Evolutionary conservation across 768 basidiomycete species (phyloP).

Genomic region (Suillus bovinus): DNA sequence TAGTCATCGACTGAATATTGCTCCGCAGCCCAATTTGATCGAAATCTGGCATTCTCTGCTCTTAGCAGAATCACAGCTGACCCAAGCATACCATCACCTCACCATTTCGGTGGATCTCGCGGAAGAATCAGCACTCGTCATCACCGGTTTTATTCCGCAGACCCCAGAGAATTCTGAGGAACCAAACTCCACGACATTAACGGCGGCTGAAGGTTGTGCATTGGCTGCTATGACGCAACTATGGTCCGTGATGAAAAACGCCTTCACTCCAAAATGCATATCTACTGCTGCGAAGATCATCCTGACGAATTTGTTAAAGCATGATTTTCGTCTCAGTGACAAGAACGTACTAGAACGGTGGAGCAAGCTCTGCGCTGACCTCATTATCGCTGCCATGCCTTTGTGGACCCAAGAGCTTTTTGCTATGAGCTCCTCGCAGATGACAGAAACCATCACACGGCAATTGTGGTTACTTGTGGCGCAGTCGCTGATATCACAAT

Average conservation of each 20-base stretch:
- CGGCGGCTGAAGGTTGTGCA: constrained; percentile 34
- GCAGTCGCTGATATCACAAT: constrained; percentile 28
- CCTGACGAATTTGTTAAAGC: constrained; percentile 45
- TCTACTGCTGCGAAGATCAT: constrained; percentile 46
- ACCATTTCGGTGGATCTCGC: constrained; percentile 37
- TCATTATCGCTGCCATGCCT: constrained; percentile 45
- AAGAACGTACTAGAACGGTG: constrained; percentile 42
- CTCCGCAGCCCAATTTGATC: constrained; percentile 39
- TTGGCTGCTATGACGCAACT: constrained; percentile 45
- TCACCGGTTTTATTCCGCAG: constrained; percentile 38
- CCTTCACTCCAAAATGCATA: constrained; percentile 44
- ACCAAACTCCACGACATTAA: constrained; percentile 16
- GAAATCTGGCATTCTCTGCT: constrained; percentile 58
- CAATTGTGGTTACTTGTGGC: constrained; percentile 52
- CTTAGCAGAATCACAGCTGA: constrained; percentile 47
- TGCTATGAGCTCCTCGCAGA: constrained; percentile 26
- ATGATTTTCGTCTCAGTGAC: constrained; percentile 42
- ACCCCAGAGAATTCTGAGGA: not conserved
- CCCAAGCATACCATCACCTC: constrained; percentile 39
- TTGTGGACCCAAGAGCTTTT: constrained; percentile 39
- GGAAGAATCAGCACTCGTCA: constrained; percentile 32
- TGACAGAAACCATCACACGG: constrained; percentile 27
- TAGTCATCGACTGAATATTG: constrained; percentile 10
- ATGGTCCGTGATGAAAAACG: constrained; percentile 53
- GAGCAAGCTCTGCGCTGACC: constrained; percentile 48